Percentiles rank a stretch among this genome's conserved stretches.
These are phyloP conservation scores for Ambrosia hybrid DNA, from an alignment of 140 eudicot genomes.

Conservation along the genomic window DNA sequence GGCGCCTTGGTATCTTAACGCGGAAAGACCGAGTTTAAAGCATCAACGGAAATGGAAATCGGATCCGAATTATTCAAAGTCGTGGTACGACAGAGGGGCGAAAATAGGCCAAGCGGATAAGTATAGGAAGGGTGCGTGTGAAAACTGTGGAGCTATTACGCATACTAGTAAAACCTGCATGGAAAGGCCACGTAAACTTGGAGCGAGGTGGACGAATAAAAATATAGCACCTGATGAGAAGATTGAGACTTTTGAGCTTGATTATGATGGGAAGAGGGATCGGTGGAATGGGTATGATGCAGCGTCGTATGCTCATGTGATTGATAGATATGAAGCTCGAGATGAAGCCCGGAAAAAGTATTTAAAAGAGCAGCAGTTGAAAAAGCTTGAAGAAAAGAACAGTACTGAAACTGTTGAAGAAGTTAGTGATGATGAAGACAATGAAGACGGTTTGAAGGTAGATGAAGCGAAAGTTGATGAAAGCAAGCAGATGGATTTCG, in stretches of 20 bases:
- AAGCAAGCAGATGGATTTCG: slow-evolving; percentile 93
- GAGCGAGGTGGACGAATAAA: slow-evolving; percentile 72
- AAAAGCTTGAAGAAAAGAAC: slow-evolving; percentile 82
- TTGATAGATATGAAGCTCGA: slow-evolving; percentile 79
- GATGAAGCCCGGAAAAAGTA: slow-evolving; percentile 82
- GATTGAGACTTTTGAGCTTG: slow-evolving; percentile 73
- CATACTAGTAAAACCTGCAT: slow-evolving; percentile 65
- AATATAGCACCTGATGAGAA: slow-evolving; percentile 86
- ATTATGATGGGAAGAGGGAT: slow-evolving; percentile 88
- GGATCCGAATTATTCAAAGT: slow-evolving; percentile 75
- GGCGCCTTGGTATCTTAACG: slow-evolving; percentile 97
- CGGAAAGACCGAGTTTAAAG: slow-evolving; percentile 78
- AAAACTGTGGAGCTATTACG: slow-evolving; percentile 91
- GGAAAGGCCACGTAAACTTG: slow-evolving; percentile 79
- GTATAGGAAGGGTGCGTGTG: slow-evolving; percentile 86
- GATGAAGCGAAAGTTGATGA: slow-evolving; percentile 99
- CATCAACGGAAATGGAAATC: slow-evolving; percentile 92
- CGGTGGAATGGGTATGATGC: slow-evolving; percentile 95
- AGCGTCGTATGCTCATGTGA: slow-evolving; percentile 61
- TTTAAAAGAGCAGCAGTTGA: slow-evolving; percentile 78
- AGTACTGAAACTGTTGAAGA: slow-evolving; percentile 15
- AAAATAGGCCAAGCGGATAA: slow-evolving; percentile 72
- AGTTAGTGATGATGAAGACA: slow-evolving; percentile 74
- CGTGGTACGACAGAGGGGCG: slow-evolving; percentile 88
- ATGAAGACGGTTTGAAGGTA: slow-evolving; percentile 71